phyloP scores from a whole-genome alignment of 1,139 yeast genomes.

The Magnusiomyces sp. region DNA sequence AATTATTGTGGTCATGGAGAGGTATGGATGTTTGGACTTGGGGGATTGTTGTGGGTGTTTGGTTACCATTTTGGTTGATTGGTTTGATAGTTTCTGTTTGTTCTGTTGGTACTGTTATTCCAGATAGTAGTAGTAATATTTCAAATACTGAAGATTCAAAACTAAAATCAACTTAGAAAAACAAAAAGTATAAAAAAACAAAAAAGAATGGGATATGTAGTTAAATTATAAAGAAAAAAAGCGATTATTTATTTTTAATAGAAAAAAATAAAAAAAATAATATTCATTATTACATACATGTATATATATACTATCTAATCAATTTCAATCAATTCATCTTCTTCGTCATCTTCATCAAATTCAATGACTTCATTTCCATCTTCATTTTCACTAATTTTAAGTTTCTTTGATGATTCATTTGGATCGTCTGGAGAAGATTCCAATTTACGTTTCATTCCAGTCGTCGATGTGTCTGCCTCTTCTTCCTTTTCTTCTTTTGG shows the following conservation, averaged over 20 bases:
- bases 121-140: not conserved
- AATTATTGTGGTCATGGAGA: slow-evolving; percentile 55
- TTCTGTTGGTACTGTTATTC: not conserved
- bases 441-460: slow-evolving; percentile 8
- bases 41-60: slow-evolving; percentile 62
- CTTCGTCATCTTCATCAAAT: slow-evolving; percentile 15
- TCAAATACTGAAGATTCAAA: not conserved
- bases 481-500: slow-evolving; percentile 9
- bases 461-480: slow-evolving; percentile 3
- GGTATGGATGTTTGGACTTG: slow-evolving; percentile 82
- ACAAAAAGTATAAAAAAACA: no score
- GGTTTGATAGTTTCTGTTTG: slow-evolving; percentile 33
- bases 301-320: not conserved
- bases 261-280: no score
- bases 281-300: no score
- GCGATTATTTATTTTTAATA: not conserved
- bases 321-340: slow-evolving; percentile 10
- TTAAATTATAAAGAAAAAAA: not conserved
- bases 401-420: slow-evolving; percentile 15
- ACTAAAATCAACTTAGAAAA: no score
- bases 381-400: slow-evolving; percentile 9
- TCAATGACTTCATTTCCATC: slow-evolving; percentile 7
- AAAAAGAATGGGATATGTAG: no score
- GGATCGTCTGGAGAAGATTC: slow-evolving; percentile 15
- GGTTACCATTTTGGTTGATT: slow-evolving; percentile 77